These are phyloP conservation scores for Podaxis sp. DNA, from an alignment of 768 basidiomycete genomes.

Conservation along the genomic window DNA sequence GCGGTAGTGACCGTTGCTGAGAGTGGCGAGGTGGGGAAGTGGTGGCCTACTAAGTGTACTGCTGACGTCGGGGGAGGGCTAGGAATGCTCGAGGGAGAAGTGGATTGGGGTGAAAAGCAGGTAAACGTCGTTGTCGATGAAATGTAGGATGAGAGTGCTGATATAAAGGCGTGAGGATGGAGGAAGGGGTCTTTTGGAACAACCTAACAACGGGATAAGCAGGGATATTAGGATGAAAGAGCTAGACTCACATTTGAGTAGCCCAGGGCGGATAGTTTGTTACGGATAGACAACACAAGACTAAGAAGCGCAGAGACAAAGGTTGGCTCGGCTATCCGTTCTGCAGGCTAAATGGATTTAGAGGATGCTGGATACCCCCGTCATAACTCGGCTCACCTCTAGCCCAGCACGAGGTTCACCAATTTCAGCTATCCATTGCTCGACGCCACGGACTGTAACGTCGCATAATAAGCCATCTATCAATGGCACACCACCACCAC, in stretches of 20 bases:
- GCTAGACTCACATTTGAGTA: constrained; percentile 28
- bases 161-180: constrained; percentile 54
- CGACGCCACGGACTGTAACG: constrained; percentile 65
- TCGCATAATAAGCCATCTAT: constrained; percentile 78
- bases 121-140: constrained; percentile 19
- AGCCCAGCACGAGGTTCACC: constrained; percentile 57
- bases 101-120: constrained; percentile 13
- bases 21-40: constrained; percentile 15
- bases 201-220: constrained; percentile 15
- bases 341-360: constrained; percentile 46
- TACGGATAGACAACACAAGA: constrained; percentile 61
- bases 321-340: constrained; percentile 69
- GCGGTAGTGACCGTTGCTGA: constrained; percentile 15
- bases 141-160: constrained; percentile 39
- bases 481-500: constrained; percentile 12
- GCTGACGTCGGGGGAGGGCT: constrained; percentile 15
- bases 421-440: constrained; percentile 61
- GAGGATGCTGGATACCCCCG: constrained; percentile 1
- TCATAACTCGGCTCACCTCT: constrained; percentile 40
- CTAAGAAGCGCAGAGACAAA: constrained; percentile 69
- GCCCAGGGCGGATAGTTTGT: constrained; percentile 61
- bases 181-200: constrained; percentile 79
- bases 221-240: not conserved
- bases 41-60: not conserved
- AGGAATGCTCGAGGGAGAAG: constrained; percentile 21